phyloP scores from a whole-genome alignment of 257 asterid species.

The Nicotiana otophora region DNA sequence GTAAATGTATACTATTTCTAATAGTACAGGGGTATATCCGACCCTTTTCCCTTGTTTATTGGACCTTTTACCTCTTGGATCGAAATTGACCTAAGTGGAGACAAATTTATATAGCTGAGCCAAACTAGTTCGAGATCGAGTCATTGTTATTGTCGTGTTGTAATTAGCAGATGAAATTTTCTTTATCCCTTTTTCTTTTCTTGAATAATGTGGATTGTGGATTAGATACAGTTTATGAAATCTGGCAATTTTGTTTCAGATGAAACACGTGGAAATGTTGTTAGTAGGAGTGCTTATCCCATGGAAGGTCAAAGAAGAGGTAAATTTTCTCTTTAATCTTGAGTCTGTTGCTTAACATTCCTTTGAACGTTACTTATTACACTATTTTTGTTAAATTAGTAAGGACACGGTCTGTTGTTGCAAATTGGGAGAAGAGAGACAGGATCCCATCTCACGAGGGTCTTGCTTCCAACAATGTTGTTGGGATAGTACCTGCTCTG shows the following conservation, averaged over 20 bases:
- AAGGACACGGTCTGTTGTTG: conserved; percentile 38
- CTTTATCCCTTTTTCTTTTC: background rate
- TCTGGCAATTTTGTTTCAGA: conserved; percentile 27
- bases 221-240: background rate
- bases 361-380: conserved; percentile 7
- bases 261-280: conserved; percentile 42
- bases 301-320: conserved; percentile 69
- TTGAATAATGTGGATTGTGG: background rate
- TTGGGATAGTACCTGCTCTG: conserved; percentile 46
- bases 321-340: conserved; percentile 15
- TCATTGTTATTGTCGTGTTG: background rate
- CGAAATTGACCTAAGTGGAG: background rate
- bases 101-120: background rate
- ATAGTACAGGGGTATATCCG: no score
- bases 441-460: conserved; percentile 48
- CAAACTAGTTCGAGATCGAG: background rate
- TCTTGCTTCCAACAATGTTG: conserved; percentile 42
- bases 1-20: no score
- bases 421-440: conserved; percentile 71
- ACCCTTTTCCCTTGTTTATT: background rate
- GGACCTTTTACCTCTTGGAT: background rate
- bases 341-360: background rate
- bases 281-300: conserved; percentile 42
- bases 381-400: conserved; percentile 31
- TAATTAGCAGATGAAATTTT: background rate